These are phyloP conservation scores for Kazachstania sp. DNA, from an alignment of 1,139 yeast genomes.

Conservation along the genomic window DNA sequence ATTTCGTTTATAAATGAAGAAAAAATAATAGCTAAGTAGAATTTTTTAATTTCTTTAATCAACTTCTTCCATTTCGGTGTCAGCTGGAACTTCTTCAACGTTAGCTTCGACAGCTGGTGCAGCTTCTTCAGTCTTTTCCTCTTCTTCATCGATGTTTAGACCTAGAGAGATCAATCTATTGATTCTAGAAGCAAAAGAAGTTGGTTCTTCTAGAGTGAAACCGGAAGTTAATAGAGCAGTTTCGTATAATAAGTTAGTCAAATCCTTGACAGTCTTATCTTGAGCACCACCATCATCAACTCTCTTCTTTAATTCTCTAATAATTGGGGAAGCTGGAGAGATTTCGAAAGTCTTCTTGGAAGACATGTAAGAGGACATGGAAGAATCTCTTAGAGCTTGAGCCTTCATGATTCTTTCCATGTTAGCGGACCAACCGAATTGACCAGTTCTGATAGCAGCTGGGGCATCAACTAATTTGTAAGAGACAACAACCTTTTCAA, in stretches of 20 bases:
- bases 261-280: conserved; percentile 97
- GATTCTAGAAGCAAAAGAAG: conserved; percentile 93
- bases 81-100: conserved; percentile 79
- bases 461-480: conserved; percentile 97
- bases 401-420: conserved; percentile 99
- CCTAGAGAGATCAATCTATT: conserved; percentile 97
- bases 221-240: conserved; percentile 98
- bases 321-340: conserved; percentile 93
- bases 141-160: conserved; percentile 92
- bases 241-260: conserved; percentile 92
- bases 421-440: conserved; percentile 99
- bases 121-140: conserved; percentile 51
- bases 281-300: conserved; percentile 96
- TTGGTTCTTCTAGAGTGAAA: conserved; percentile 97
- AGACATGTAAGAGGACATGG: conserved; percentile 99
- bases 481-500: conserved; percentile 98
- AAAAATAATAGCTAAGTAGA: conserved; percentile 12
- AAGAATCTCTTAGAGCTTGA: conserved; percentile 97
- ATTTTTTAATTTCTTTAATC: conserved; percentile 44
- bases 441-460: conserved; percentile 99
- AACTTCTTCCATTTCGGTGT: conserved; percentile 99
- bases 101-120: conserved; percentile 68
- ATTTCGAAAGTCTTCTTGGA: conserved; percentile 99
- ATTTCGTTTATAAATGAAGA: conserved; percentile 18
- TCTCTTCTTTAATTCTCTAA: conserved; percentile 90